Conservation (phyloP, 179 eudicot genomes). For the Monotropa hypopitys region DNA sequence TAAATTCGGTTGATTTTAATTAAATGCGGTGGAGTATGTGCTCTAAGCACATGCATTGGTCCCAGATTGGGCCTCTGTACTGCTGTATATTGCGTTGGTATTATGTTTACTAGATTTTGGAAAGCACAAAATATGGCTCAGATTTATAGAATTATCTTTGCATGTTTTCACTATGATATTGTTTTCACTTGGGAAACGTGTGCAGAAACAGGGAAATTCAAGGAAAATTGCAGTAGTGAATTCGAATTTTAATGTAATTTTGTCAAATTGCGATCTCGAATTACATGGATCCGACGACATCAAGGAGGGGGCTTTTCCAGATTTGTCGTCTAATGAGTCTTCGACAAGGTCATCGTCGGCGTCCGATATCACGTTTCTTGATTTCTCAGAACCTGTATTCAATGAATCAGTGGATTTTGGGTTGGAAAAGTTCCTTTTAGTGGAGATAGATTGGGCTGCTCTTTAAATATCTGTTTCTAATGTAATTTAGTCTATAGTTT, state of each 20-base stretch:
- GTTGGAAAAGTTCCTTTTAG: conserved; percentile 49
- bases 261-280: conserved; percentile 17
- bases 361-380: conserved; percentile 50
- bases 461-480: neutral
- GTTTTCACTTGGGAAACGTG: conserved; percentile 16
- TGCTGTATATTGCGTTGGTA: too few species aligned
- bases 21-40: too few species aligned
- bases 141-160: too few species aligned
- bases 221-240: neutral
- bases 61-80: too few species aligned
- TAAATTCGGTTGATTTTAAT: too few species aligned
- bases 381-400: conserved; percentile 24
- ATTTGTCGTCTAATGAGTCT: conserved; percentile 11
- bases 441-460: conserved; percentile 86
- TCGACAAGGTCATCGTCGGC: conserved; percentile 32
- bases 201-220: neutral
- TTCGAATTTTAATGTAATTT: neutral
- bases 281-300: conserved; percentile 11
- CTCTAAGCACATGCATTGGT: too few species aligned
- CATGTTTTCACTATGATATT: too few species aligned
- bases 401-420: conserved; percentile 35
- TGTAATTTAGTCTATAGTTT: neutral
- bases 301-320: conserved; percentile 17
- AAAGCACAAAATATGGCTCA: too few species aligned
- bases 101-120: too few species aligned